A percentile compares a stretch with the other conserved stretches of the same genome.
Evolutionary conservation across 441 rosid species (phyloP).

Genomic region (Erodium moschatum): DNA sequence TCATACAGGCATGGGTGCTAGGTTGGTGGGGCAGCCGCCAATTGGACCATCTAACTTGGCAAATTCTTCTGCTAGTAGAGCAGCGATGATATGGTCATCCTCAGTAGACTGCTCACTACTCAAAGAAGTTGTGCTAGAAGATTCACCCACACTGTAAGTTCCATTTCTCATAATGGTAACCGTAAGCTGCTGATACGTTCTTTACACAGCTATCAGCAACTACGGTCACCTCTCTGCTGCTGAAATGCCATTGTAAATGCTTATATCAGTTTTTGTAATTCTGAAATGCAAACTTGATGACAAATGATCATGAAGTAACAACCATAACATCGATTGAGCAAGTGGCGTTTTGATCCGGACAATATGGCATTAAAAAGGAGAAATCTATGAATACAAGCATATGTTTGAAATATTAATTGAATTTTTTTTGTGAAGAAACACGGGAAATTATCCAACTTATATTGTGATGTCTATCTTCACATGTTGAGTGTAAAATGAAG

Average conservation of each 20-base stretch:
- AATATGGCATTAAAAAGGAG: not conserved
- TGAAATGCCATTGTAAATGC: conserved; percentile 5
- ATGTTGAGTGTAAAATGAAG: not conserved
- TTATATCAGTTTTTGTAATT: conserved; percentile 11
- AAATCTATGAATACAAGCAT: too few species aligned
- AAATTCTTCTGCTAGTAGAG: conserved; percentile 62
- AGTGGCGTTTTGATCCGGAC: not conserved
- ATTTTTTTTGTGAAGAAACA: not conserved
- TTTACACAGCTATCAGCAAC: conserved; percentile 3
- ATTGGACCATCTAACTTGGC: conserved; percentile 64
- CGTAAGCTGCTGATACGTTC: not conserved
- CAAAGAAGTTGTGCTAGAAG: conserved; percentile 65
- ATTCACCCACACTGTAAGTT: conserved; percentile 42
- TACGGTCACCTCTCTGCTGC: not conserved
- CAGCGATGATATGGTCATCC: conserved; percentile 83
- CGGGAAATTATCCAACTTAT: not conserved
- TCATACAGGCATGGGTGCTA: conserved; percentile 67
- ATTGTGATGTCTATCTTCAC: not conserved
- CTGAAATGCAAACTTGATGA: not conserved
- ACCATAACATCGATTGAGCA: not conserved
- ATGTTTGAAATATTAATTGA: not conserved
- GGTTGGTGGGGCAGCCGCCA: conserved; percentile 62
- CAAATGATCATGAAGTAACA: not conserved
- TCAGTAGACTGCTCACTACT: conserved; percentile 63
- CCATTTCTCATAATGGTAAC: conserved; percentile 32